phyloP scores from a whole-genome alignment of 805 yeast genomes.

The Lipomyces yamanashiensis region DNA sequence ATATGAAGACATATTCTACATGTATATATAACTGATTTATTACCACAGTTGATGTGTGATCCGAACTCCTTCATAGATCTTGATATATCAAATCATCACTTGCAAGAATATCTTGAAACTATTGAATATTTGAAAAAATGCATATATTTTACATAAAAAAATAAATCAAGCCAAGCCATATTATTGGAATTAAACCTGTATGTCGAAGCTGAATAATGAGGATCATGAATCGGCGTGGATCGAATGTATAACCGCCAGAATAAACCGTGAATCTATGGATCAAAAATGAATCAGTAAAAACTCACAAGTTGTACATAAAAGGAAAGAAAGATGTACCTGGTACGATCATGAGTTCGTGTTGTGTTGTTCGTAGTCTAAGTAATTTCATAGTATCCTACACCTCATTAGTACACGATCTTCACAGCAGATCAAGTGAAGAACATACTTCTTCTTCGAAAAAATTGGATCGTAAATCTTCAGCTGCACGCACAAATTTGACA shows the following conservation, averaged over 20 bases:
- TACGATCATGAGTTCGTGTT: constrained; percentile 33
- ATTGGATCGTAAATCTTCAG: constrained; percentile 11
- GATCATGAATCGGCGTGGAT: constrained; percentile 4
- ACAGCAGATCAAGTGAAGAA: neutral
- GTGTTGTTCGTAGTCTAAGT: constrained; percentile 32
- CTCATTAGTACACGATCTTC: no score
- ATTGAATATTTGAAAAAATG: no score
- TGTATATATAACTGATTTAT: no score
- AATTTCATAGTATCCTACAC: constrained; percentile 26
- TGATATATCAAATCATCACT: no score
- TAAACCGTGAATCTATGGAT: constrained; percentile 20
- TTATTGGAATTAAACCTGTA: no score
- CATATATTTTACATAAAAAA: no score
- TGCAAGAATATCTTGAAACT: no score
- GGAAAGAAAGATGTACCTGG: constrained; percentile 28
- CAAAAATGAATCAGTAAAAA: neutral
- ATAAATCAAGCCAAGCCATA: no score
- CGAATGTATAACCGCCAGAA: constrained; percentile 29
- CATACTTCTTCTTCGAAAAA: constrained; percentile 30
- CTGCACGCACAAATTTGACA: constrained; percentile 21
- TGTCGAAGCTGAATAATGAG: neutral
- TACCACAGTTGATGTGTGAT: no score
- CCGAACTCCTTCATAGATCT: no score
- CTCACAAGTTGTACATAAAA: neutral
- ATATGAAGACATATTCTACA: no score